Percentiles rank a stretch among this genome's conserved stretches.
Evolutionary conservation across 352 stramenopile species (phyloP).

Genomic region (Pythium myriotylum): DNA sequence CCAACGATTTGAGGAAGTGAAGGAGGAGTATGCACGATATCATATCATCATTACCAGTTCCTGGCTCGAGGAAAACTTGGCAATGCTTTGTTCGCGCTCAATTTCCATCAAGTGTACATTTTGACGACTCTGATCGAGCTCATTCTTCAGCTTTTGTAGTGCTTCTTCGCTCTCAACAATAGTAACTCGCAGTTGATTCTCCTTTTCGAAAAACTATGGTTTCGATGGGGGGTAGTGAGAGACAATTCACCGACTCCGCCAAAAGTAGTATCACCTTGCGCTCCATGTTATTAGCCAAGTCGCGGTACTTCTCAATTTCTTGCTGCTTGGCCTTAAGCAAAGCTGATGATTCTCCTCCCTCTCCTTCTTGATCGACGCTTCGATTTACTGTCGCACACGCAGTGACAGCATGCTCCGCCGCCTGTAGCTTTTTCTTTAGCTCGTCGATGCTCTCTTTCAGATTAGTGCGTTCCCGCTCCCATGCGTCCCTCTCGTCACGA

Average conservation of each 20-base stretch:
- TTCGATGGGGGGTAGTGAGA: neutral
- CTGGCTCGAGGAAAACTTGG: constrained; percentile 57
- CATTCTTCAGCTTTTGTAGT: constrained; percentile 49
- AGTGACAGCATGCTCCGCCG: constrained; percentile 39
- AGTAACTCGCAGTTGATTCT: constrained; percentile 42
- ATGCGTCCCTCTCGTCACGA: constrained; percentile 54
- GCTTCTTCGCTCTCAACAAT: constrained; percentile 53
- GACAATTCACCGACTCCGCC: neutral
- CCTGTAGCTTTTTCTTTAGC: constrained; percentile 57
- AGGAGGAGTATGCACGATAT: too few species aligned
- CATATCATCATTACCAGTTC: constrained; percentile 72
- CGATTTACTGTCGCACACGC: neutral
- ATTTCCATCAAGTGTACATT: constrained; percentile 49
- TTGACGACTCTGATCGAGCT: constrained; percentile 50
- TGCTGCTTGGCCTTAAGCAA: constrained; percentile 48
- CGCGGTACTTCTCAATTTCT: constrained; percentile 54
- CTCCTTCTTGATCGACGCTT: constrained; percentile 6
- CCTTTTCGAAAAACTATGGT: constrained; percentile 44
- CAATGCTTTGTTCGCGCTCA: constrained; percentile 51
- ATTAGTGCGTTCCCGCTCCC: constrained; percentile 47
- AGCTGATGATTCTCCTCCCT: constrained; percentile 23
- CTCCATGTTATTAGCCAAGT: constrained; percentile 41
- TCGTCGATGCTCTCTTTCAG: constrained; percentile 65
- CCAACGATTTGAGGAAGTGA: too few species aligned
- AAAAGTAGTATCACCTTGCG: constrained; percentile 39